These are phyloP conservation scores for Corynespora cassiicola DNA, from an alignment of 2,329 filamentous ascomycete genomes.

Conservation along the genomic window DNA sequence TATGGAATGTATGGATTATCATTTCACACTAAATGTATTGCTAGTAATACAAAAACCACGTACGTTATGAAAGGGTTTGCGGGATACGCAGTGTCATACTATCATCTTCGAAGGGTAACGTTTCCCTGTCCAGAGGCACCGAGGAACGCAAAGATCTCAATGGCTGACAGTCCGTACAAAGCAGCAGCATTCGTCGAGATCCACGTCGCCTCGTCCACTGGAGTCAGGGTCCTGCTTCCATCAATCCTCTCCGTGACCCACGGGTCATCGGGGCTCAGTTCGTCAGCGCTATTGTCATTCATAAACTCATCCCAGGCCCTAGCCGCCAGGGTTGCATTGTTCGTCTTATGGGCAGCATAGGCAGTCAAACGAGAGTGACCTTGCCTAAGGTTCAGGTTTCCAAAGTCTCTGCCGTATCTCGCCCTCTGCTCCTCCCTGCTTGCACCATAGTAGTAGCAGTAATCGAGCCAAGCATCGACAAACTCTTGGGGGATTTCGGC, in stretches of 20 bases:
- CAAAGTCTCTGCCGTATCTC: conserved; percentile 59
- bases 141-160: conserved; percentile 59
- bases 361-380: conserved; percentile 66
- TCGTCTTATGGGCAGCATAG: conserved; percentile 54
- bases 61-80: no score
- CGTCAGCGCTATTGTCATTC: conserved; percentile 43
- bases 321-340: conserved; percentile 56
- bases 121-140: conserved; percentile 30
- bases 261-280: conserved; percentile 51
- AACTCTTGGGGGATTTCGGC: conserved; percentile 58
- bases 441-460: conserved; percentile 65
- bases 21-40: no score
- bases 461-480: conserved; percentile 64
- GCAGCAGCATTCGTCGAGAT: conserved; percentile 64
- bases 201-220: conserved; percentile 64
- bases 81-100: no score
- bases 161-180: conserved; percentile 63
- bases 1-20: no score
- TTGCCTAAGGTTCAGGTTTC: conserved; percentile 58
- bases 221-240: conserved; percentile 53
- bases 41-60: no score
- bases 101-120: no score
- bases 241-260: conserved; percentile 49
- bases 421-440: conserved; percentile 56
- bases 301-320: conserved; percentile 64